Conservation (phyloP, 257 asterid genomes). For the Solanum okadae region DNA sequence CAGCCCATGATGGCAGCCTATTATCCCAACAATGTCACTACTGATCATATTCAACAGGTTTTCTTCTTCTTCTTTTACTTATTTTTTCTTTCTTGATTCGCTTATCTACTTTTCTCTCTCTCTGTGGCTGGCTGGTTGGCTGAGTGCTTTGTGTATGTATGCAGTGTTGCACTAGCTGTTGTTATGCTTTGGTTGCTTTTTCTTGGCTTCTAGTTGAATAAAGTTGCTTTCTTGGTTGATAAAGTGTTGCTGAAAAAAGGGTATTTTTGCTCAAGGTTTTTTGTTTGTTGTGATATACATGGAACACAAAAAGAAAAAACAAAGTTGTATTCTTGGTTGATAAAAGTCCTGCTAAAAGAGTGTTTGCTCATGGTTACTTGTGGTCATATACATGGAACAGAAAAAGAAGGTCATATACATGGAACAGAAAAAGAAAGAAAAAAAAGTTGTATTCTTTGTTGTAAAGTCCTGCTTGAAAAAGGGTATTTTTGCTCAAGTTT, state of each 20-base stretch:
- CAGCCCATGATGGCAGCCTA: constrained; percentile 99
- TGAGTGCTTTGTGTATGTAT: background rate
- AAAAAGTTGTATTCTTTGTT: background rate
- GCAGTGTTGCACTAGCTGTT: background rate
- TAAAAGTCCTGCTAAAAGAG: background rate
- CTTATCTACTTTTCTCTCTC: background rate
- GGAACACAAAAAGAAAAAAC: background rate
- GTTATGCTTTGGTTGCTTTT: background rate
- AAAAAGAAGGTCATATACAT: no score
- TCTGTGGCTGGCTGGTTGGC: background rate
- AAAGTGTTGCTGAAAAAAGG: background rate
- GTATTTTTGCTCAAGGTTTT: background rate
- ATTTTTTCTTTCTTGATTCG: background rate
- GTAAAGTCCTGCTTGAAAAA: background rate
- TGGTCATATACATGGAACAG: background rate
- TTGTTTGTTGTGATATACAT: background rate
- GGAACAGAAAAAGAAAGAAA: no score
- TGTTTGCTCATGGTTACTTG: background rate
- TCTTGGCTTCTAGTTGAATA: background rate
- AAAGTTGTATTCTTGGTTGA: background rate
- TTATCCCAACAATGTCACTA: constrained; percentile 89
- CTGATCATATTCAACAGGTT: constrained; percentile 99
- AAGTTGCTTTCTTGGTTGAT: background rate
- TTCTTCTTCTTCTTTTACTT: background rate
- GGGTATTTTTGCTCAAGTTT: background rate